phyloP scores from a whole-genome alignment of 129 eudicot species.

The Mikania micrantha region DNA sequence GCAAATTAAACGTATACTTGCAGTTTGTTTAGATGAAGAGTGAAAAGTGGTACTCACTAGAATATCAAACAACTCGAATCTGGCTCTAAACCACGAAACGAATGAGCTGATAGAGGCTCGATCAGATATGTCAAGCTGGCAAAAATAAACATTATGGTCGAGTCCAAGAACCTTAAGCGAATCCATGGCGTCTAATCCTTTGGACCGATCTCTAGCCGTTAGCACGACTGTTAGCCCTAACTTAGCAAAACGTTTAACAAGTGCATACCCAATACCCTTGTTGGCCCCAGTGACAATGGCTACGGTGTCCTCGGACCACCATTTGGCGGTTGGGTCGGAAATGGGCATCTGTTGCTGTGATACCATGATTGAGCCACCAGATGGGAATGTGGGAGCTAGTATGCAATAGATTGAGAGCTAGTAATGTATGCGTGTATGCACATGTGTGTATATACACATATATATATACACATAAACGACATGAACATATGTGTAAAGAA shows the following conservation, averaged over 20 bases:
- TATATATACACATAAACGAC: neutral
- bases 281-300: conserved; percentile 88
- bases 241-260: conserved; percentile 61
- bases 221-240: conserved; percentile 62
- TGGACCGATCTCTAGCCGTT: conserved; percentile 52
- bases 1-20: neutral
- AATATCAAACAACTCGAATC: conserved; percentile 54
- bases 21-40: neutral
- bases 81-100: conserved; percentile 43
- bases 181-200: conserved; percentile 55
- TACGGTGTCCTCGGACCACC: conserved; percentile 83
- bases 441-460: neutral
- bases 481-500: neutral
- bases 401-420: neutral
- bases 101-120: conserved; percentile 42
- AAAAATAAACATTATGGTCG: conserved; percentile 34
- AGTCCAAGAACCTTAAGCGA: conserved; percentile 38
- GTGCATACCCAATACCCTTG: conserved; percentile 75
- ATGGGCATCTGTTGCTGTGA: neutral
- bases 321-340: conserved; percentile 21
- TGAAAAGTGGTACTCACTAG: conserved; percentile 80
- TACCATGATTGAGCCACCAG: conserved; percentile 1
- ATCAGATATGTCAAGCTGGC: conserved; percentile 55
- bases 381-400: conserved; percentile 1
- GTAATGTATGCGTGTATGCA: no score